Evolutionary conservation across 331 rosid genomes (phyloP), one percentile per base, ranked within the genome.

Genomic region (Arachis monticola): DNA sequence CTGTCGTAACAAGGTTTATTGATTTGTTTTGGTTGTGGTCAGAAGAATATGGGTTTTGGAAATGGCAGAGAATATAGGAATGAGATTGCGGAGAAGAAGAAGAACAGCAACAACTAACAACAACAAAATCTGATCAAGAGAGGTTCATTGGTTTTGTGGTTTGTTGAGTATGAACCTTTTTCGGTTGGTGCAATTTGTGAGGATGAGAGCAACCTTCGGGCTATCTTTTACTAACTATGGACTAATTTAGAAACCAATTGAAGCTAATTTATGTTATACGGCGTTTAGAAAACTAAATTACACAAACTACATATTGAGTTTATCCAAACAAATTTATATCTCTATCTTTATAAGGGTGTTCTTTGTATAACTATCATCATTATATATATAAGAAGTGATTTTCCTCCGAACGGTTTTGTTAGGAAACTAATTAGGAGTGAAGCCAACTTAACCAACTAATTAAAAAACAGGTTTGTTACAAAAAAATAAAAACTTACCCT

Each of bases 181-280:
- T 35, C 40, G 57, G 32, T 9, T 10, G 68, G 42, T 55, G 27
- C 5, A 42, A 53, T 52, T 73, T 59, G 74, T 69, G 74, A 62
- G 88, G 91, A 71, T 56, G 85, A 67, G 83, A 82, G 53, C 30
- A 68, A 81, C 17, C 65, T 0, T 78, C 67, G 90, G 82, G 12
- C 13, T 52, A 14, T 48, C 47, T 83, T 86, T 22, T 79, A 81
- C 81, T 50, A 66, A 71, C 70, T 81, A 74, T 86, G 32, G 81
- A 81, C 81, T 50, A 66, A 71, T 77, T 84, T 78, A 65, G 83
- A 70, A 13, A 61, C 3, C 14, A 53, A 13, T n/a, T 52, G 8
- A 53, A 51, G 57, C 30, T 53, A 5, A 0, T 1, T 5, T 6
- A 8, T 1, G 2, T 9, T 10, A 32, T 13, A 61, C 1, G 67